These are phyloP conservation scores for Hysterium pulicare DNA, from an alignment of 2,329 filamentous ascomycete genomes.

Conservation along the genomic window DNA sequence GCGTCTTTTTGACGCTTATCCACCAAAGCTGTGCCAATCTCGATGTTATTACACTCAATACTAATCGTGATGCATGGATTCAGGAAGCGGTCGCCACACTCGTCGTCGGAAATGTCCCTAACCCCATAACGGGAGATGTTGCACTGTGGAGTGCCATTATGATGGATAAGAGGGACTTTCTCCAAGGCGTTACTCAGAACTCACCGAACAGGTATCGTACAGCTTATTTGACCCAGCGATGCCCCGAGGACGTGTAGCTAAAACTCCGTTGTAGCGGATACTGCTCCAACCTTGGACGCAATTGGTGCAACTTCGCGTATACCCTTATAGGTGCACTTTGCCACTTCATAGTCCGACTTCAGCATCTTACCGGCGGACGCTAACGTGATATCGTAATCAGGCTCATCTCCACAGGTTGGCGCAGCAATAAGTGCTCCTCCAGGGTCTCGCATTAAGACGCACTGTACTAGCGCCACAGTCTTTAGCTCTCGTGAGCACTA, in stretches of 20 bases:
- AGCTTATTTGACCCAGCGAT: no score
- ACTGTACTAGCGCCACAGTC: conserved; percentile 9
- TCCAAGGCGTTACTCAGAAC: conserved; percentile 22
- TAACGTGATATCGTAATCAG: no score
- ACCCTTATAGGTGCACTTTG: conserved; percentile 12
- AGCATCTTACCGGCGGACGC: no score
- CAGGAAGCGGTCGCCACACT: conserved; percentile 19
- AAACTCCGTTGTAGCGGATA: conserved; percentile 10
- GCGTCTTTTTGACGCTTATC: conserved; percentile 11
- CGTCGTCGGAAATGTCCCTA: conserved; percentile 16
- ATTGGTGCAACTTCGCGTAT: conserved; percentile 24
- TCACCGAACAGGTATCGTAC: conserved; percentile 12
- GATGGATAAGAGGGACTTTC: conserved; percentile 20
- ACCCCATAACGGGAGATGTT: conserved; percentile 16
- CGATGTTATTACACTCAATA: conserved; percentile 18
- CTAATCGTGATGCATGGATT: conserved; percentile 11
- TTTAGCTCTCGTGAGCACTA: background rate
- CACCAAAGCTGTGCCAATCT: conserved; percentile 15
- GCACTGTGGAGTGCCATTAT: conserved; percentile 23
- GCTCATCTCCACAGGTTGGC: conserved; percentile 12
- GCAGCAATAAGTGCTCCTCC: conserved; percentile 13
- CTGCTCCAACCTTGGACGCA: conserved; percentile 15
- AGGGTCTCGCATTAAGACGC: conserved; percentile 17
- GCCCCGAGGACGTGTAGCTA: no score
- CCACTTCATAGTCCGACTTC: no score